Base-by-base conservation (phyloP, 192 early-diverging fungal species). In the Pilaira anomala region DNA sequence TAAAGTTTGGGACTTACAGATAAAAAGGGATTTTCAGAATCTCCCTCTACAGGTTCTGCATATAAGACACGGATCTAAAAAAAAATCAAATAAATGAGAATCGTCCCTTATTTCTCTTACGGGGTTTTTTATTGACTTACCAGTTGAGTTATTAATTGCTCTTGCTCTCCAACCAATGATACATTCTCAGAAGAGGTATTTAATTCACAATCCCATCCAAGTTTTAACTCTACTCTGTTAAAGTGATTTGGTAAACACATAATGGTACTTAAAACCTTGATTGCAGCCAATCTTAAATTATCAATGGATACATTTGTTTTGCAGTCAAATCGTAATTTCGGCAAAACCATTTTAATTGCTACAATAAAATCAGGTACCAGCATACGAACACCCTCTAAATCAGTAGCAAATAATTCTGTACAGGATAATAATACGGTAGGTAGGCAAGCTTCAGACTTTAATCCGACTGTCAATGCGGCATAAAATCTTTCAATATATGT, bases 401-500 rank as follows among this genome's bases (percentile, higher is more conserved):
- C 85, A 19, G 73, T 74, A 1, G 81, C 75, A 63, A 93, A 91
- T 18, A 93, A 63, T 24, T 76, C 76, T 13, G 67, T 71, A 26
- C 79, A 77, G 61, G 84, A 87, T 22, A 84, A 62, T 9, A 93
- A 65, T 22, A 95, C 90, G 22, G 88, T 80, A 1, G 88, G 86
- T 13, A 93, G 64, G 18, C 77, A 82, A 39, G 75, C 76, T 64
- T 87, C 87, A 16, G 70, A 73, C 30, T 75, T 75, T 6, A 90
- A 74, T 14, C 88, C 87, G n/a, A 83, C 74, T 3, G 73, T 71
- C 22, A 93, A 30, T 5, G 82, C 71, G 25, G 69, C 73, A 71
- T 95, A 95, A 46, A 92, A 92, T 30, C 83, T 79, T 26, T 88
- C 85, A 6, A 91, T 79, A 65, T 93, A 93, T 1, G 77, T 79